phyloP scores from a whole-genome alignment of 495 filamentous ascomycete genomes.

The Podospora pseudocomata region DNA sequence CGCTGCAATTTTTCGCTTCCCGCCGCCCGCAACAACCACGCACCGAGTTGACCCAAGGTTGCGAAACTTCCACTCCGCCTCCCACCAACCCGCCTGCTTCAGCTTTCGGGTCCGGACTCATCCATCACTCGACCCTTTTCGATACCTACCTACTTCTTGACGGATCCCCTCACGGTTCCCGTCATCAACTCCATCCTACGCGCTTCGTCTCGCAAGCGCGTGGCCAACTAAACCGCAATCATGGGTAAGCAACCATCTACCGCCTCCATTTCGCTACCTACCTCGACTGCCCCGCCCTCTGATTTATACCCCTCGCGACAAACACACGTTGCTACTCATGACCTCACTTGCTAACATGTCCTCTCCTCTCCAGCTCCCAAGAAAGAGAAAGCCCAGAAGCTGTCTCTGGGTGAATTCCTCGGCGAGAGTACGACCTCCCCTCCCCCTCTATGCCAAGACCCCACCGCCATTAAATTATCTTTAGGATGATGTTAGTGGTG shows the following conservation, averaged over 20 bases:
- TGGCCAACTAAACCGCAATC: slow-evolving; percentile 62
- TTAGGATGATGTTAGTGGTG: not conserved
- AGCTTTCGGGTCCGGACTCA: not conserved
- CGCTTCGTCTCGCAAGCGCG: slow-evolving; percentile 49
- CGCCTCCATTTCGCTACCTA: slow-evolving; percentile 15
- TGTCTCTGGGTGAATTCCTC: slow-evolving; percentile 90
- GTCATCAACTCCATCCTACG: slow-evolving; percentile 31
- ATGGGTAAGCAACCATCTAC: slow-evolving; percentile 64
- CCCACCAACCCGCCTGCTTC: not conserved
- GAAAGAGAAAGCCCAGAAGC: slow-evolving; percentile 80
- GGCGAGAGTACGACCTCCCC: slow-evolving; percentile 50
- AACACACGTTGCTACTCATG: not conserved
- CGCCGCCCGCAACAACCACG: slow-evolving; percentile 15
- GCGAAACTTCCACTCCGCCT: slow-evolving; percentile 15
- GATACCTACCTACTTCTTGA: slow-evolving; percentile 1
- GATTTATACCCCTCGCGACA: not conserved
- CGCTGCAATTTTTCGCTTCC: slow-evolving; percentile 27
- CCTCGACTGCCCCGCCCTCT: slow-evolving; percentile 8
- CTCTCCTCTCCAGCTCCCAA: slow-evolving; percentile 67
- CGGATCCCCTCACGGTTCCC: slow-evolving; percentile 10
- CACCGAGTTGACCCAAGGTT: not conserved
- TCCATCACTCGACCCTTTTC: slow-evolving; percentile 4
- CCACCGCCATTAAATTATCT: slow-evolving; percentile 7
- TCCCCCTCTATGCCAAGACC: slow-evolving; percentile 29
- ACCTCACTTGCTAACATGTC: slow-evolving; percentile 9